These are phyloP conservation scores for Sporobolomyces roseus DNA, from an alignment of 768 basidiomycete species.

Conservation along the genomic window DNA sequence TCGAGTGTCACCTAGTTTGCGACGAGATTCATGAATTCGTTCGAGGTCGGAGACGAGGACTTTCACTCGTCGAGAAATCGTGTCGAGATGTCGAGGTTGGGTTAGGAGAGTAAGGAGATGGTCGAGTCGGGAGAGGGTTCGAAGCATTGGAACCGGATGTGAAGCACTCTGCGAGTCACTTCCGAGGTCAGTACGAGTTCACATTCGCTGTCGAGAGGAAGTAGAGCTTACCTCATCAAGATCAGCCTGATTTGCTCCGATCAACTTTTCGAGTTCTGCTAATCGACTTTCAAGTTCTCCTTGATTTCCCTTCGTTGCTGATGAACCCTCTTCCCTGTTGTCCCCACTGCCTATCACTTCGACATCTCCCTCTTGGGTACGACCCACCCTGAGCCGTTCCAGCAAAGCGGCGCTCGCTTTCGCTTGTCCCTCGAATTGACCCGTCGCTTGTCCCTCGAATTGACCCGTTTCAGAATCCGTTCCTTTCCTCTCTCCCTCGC, in stretches of 20 bases:
- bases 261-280: constrained; percentile 71
- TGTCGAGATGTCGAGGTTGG: constrained; percentile 92
- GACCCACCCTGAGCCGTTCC: constrained; percentile 38
- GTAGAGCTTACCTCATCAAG: constrained; percentile 68
- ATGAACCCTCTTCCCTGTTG: too few relatives aligned
- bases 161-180: too few relatives aligned
- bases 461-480: constrained; percentile 16
- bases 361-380: background rate
- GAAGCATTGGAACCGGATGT: constrained; percentile 63
- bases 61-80: constrained; percentile 88
- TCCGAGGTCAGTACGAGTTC: too few relatives aligned
- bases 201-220: too few relatives aligned
- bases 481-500: constrained; percentile 23
- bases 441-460: constrained; percentile 28
- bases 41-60: constrained; percentile 88
- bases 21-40: constrained; percentile 57
- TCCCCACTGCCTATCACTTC: too few relatives aligned
- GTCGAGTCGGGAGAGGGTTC: constrained; percentile 74
- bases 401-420: constrained; percentile 37
- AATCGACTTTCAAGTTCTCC: constrained; percentile 69
- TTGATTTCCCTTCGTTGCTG: constrained; percentile 4
- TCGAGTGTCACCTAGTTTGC: constrained; percentile 46
- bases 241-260: constrained; percentile 74
- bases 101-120: constrained; percentile 81
- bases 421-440: constrained; percentile 2